Evolutionary conservation across 2,329 filamentous ascomycete genomes (phyloP).

Genomic region (Diaporthe ampelina): DNA sequence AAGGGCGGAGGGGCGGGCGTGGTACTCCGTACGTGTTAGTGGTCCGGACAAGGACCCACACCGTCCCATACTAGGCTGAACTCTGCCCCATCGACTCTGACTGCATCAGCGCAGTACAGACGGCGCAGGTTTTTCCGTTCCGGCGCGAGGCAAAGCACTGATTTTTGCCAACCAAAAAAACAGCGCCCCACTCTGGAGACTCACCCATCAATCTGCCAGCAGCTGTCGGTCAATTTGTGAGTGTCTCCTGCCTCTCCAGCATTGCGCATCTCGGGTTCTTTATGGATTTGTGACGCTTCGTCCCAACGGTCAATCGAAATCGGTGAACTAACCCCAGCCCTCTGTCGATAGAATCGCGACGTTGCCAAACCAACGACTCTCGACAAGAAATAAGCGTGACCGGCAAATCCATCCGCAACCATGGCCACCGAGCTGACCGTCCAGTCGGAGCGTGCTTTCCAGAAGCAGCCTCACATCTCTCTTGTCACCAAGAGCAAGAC

Average conservation of each 20-base stretch:
- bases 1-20: not conserved
- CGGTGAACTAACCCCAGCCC: conserved; percentile 48
- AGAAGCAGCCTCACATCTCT: conserved; percentile 99
- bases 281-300: conserved; percentile 39
- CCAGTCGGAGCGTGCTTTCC: conserved; percentile 99
- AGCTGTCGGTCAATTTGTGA: conserved; percentile 42
- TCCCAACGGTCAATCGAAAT: conserved; percentile 44
- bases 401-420: conserved; percentile 64
- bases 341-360: conserved; percentile 46
- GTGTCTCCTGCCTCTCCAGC: conserved; percentile 35
- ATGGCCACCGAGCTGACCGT: conserved; percentile 99
- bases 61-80: not conserved
- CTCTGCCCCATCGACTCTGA: no score
- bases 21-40: no score
- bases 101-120: not conserved
- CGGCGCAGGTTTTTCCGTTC: conserved; percentile 21
- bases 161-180: conserved; percentile 33
- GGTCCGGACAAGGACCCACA: no score
- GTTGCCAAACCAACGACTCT: conserved; percentile 44
- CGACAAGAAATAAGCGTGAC: conserved; percentile 55
- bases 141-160: conserved; percentile 30
- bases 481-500: conserved; percentile 94
- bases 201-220: conserved; percentile 37
- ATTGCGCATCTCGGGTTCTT: not conserved
- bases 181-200: conserved; percentile 37